phyloP scores from a whole-genome alignment of 225 moss, liverwort and hornwort genomes.

The Pleurozium schreberi region DNA sequence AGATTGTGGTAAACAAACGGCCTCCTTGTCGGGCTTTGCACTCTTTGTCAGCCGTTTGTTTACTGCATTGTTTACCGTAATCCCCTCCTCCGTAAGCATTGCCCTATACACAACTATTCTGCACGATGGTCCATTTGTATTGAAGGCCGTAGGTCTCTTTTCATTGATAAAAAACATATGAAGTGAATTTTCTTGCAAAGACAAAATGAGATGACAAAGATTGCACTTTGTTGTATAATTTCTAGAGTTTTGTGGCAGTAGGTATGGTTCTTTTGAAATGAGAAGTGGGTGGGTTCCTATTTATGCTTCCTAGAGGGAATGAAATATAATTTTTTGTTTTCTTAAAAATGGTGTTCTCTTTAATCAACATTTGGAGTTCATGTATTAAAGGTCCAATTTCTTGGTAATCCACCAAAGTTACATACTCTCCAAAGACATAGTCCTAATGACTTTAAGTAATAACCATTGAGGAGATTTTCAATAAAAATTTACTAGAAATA shows the following conservation, averaged over 20 bases:
- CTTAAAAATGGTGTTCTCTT: background rate
- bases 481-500: background rate
- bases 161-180: background rate
- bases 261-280: background rate
- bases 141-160: background rate
- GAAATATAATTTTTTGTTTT: too few relatives aligned
- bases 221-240: background rate
- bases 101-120: background rate
- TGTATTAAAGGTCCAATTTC: background rate
- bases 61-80: too few relatives aligned
- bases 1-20: too few relatives aligned
- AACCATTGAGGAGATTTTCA: too few relatives aligned
- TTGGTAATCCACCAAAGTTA: background rate
- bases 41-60: too few relatives aligned
- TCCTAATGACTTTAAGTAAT: too few relatives aligned
- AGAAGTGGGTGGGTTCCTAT: background rate
- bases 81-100: too few relatives aligned
- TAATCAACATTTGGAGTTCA: background rate
- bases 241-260: background rate
- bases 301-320: background rate
- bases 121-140: background rate
- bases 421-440: too few relatives aligned
- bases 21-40: too few relatives aligned
- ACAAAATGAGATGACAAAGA: background rate
- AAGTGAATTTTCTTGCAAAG: background rate